Percentiles rank a stretch among this genome's conserved stretches.
Conservation (phyloP, 768 basidiomycete species). For the Mycena floridula region DNA sequence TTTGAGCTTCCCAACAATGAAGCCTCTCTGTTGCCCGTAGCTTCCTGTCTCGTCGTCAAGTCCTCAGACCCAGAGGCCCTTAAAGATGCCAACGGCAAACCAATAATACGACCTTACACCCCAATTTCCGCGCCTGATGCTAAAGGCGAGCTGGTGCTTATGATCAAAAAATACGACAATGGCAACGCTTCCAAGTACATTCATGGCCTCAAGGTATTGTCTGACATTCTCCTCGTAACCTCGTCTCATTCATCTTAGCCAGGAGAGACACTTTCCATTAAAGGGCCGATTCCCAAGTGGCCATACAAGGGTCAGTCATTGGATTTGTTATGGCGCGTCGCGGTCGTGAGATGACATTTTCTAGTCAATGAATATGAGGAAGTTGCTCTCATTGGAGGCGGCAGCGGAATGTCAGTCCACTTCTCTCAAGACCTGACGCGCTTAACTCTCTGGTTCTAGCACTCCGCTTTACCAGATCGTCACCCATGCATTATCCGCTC, state of each 20-base stretch:
- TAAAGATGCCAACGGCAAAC: slow-evolving; percentile 76
- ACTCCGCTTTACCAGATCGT: slow-evolving; percentile 84
- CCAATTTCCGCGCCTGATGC: slow-evolving; percentile 76
- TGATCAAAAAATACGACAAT: slow-evolving; percentile 81
- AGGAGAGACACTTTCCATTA: slow-evolving; percentile 79
- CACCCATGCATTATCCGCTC: slow-evolving; percentile 64
- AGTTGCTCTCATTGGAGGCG: slow-evolving; percentile 88
- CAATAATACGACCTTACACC: slow-evolving; percentile 89
- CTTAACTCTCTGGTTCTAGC: slow-evolving; percentile 31
- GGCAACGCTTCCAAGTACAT: slow-evolving; percentile 87
- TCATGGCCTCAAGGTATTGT: slow-evolving; percentile 54
- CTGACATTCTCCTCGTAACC: not conserved
- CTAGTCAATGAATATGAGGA: slow-evolving; percentile 79
- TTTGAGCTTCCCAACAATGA: slow-evolving; percentile 78
- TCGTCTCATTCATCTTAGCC: not conserved
- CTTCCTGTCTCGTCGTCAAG: slow-evolving; percentile 75
- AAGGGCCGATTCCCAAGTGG: slow-evolving; percentile 89
- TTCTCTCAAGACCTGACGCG: not conserved
- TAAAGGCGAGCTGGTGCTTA: slow-evolving; percentile 69
- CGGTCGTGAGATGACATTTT: slow-evolving; percentile 1
- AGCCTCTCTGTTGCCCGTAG: slow-evolving; percentile 71
- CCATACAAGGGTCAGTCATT: slow-evolving; percentile 63
- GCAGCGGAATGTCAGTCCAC: slow-evolving; percentile 76
- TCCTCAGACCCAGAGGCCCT: slow-evolving; percentile 61
- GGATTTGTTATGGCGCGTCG: not conserved